Percentiles rank a stretch among this genome's conserved stretches.
Conservation (phyloP, 805 yeast genomes). For the Ogataea degrootiae region DNA sequence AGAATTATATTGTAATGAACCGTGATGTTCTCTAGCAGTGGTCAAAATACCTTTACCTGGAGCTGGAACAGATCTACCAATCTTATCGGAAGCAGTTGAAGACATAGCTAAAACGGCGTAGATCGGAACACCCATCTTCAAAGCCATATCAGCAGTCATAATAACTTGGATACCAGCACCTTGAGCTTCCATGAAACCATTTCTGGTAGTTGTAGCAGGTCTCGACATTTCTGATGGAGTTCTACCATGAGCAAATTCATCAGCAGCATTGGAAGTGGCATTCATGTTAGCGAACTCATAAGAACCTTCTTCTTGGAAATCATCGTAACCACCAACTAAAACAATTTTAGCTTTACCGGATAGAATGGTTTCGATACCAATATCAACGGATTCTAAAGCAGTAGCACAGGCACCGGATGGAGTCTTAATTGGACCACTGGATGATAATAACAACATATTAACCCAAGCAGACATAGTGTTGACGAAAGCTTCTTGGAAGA, state of each 20-base stretch:
- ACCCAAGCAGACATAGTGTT: conserved; percentile 99
- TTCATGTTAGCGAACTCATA: conserved; percentile 98
- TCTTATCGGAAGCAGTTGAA: conserved; percentile 97
- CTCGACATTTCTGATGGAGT: conserved; percentile 98
- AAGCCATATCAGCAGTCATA: conserved; percentile 91
- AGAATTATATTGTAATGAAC: conserved; percentile 70
- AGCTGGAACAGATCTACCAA: conserved; percentile 98
- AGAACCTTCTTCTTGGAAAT: conserved; percentile 98
- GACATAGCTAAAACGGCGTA: conserved; percentile 92
- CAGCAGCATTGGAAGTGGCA: conserved; percentile 88
- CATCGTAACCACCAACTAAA: conserved; percentile 98
- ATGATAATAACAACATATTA: conserved; percentile 91
- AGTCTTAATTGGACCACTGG: conserved; percentile 98
- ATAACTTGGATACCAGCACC: conserved; percentile 98
- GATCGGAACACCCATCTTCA: conserved; percentile 98
- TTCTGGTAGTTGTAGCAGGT: conserved; percentile 93
- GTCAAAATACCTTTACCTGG: conserved; percentile 99
- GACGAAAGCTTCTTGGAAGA: conserved; percentile 96
- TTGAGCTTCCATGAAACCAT: conserved; percentile 99
- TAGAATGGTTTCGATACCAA: conserved; percentile 90
- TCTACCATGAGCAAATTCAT: conserved; percentile 92
- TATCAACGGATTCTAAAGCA: conserved; percentile 94
- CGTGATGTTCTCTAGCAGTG: conserved; percentile 91
- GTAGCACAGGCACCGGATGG: conserved; percentile 99
- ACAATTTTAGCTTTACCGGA: conserved; percentile 94